Evolutionary conservation across 768 basidiomycete genomes (phyloP), one percentile per base, ranked within the genome.

Genomic region (Podaxis mareebaensis): DNA sequence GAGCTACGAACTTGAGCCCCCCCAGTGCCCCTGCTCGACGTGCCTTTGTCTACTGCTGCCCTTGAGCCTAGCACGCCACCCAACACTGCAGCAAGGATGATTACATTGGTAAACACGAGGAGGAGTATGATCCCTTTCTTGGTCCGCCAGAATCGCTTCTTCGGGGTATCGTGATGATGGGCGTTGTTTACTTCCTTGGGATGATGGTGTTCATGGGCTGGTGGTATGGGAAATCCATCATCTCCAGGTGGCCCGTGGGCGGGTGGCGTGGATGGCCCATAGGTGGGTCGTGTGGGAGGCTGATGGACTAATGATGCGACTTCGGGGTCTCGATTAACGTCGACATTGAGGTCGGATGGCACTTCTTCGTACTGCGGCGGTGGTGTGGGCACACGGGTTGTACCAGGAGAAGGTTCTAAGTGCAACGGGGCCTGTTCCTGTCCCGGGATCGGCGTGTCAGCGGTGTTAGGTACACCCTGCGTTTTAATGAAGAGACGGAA

Each of bases 41-140:
- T 39, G 7, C 10, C 4, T 12, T 15, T 22, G 17, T 13, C 24
- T 42, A 5, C 13, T 26, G 39, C 2, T 12, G 24, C 55, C 44
- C 46, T 46, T 3, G 64, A 62, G n/a, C 58, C 61, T 20, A 66
- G 52, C 6, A 66, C 65, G 6, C 61, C 61, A 8, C 65, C 61
- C 3, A 63, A 33, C 26, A 63, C 53, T 12, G 58, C 65, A 5
- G 53, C 61, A 10, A 63, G 28, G 33, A 66, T 56, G 20, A 63
- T n/a, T 3, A 26, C 53, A 11, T 26, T 22, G 17, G 20, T n/a
- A 6, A 63, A 10, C 12, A 20, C 53, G 28, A 42, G 52, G 40
- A 63, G 36, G 33, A 60, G 24, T 7, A 63, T 22, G 15, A 59
- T 57, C 4, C 65, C 52, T n/a, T 55, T 63, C 53, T 26, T 59